Conservation (phyloP, 2,329 filamentous ascomycete species). For the Plenodomus tracheiphilus region DNA sequence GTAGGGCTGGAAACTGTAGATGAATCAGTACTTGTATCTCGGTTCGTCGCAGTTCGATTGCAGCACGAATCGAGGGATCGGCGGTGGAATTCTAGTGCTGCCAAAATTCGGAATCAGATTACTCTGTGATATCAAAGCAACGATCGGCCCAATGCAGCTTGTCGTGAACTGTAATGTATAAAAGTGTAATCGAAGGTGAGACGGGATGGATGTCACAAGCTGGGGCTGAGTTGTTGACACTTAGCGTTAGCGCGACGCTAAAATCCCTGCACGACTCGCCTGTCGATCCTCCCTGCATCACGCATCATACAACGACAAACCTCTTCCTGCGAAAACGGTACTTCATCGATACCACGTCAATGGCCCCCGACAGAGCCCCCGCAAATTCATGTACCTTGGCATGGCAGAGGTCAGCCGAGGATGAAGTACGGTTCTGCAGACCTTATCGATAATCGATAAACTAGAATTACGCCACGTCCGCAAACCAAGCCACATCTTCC, state of each 20-base stretch:
- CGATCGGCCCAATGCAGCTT: too few relatives aligned
- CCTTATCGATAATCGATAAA: constrained; percentile 5
- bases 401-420: background rate
- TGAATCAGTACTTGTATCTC: too few relatives aligned
- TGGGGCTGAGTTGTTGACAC: background rate
- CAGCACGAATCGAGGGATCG: too few relatives aligned
- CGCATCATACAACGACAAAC: background rate
- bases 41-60: too few relatives aligned
- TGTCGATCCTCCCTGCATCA: background rate
- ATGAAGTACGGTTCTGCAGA: background rate
- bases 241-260: background rate
- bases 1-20: too few relatives aligned
- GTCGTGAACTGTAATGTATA: background rate
- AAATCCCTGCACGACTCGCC: background rate
- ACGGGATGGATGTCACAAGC: background rate
- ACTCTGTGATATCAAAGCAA: too few relatives aligned
- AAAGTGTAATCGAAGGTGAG: background rate
- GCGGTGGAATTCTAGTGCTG: too few relatives aligned
- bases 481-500: constrained; percentile 1
- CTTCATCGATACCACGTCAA: background rate
- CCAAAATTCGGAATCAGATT: too few relatives aligned
- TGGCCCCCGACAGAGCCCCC: background rate
- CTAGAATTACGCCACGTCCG: constrained; percentile 1
- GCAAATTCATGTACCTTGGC: background rate
- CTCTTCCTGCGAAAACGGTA: background rate